Evolutionary conservation across 257 asterid genomes (phyloP).

Genomic region (Avicennia marina): DNA sequence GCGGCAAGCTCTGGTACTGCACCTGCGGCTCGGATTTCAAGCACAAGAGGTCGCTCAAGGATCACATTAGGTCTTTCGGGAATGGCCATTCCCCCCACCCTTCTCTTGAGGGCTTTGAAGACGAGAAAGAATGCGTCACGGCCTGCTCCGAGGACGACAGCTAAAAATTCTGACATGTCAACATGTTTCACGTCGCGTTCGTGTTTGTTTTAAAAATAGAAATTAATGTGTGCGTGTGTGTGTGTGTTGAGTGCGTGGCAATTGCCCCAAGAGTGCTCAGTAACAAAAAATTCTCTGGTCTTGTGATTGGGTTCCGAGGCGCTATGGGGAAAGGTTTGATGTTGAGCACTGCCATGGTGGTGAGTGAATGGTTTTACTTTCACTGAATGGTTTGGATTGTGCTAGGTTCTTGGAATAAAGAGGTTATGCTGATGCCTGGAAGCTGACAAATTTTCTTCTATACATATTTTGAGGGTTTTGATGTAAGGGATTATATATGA

Average conservation of each 20-base stretch:
- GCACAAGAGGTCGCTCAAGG: constrained; percentile 87
- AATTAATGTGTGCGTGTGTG: no score
- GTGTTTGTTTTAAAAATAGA: no score
- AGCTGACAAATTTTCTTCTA: constrained; percentile 59
- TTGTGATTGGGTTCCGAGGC: neutral
- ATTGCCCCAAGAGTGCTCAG: constrained; percentile 50
- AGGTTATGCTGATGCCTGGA: constrained; percentile 33
- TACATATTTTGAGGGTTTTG: neutral
- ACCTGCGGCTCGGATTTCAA: constrained; percentile 83
- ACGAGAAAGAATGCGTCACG: constrained; percentile 40
- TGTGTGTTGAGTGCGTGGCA: neutral
- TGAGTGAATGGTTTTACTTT: neutral
- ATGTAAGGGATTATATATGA: neutral
- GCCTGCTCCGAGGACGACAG: constrained; percentile 49
- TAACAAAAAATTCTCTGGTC: constrained; percentile 44
- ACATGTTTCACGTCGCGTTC: no score
- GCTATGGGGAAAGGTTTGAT: constrained; percentile 39
- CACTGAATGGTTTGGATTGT: constrained; percentile 12
- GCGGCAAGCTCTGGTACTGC: constrained; percentile 93
- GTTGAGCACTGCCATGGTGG: constrained; percentile 51
- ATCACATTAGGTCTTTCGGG: constrained; percentile 79
- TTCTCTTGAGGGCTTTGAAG: constrained; percentile 52
- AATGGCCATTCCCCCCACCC: constrained; percentile 66
- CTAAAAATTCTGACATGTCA: neutral
- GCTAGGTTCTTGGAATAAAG: constrained; percentile 22